Percentiles rank a stretch among this genome's conserved stretches.
Evolutionary conservation across 176 grass and related monocot genomes (phyloP).

Genomic region (Raddia guianensis): DNA sequence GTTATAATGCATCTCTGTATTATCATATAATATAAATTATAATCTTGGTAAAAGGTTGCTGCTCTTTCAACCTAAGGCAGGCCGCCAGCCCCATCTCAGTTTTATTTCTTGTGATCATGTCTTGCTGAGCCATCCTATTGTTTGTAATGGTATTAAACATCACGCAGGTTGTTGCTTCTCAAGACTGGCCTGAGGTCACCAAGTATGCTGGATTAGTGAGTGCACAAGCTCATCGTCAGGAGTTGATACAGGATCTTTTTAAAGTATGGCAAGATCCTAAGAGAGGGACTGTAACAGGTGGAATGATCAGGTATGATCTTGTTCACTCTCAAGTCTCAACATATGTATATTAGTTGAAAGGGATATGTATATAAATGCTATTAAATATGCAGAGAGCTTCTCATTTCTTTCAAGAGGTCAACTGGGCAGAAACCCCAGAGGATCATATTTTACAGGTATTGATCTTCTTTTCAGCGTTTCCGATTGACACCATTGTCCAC

Average conservation of each 20-base stretch:
- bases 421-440: constrained; percentile 71
- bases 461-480: constrained; percentile 18
- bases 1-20: constrained; percentile 12
- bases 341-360: constrained; percentile 9
- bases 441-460: constrained; percentile 80
- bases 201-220: constrained; percentile 70
- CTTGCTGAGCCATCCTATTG: background rate
- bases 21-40: constrained; percentile 12
- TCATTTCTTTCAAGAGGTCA: constrained; percentile 60
- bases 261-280: constrained; percentile 67
- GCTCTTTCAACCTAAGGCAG: background rate
- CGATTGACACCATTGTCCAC: background rate
- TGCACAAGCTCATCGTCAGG: constrained; percentile 67
- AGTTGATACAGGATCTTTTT: constrained; percentile 72
- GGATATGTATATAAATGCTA: background rate
- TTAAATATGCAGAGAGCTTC: constrained; percentile 62
- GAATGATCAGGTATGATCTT: constrained; percentile 63
- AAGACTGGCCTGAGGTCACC: constrained; percentile 78
- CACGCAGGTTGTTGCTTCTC: constrained; percentile 71
- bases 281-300: constrained; percentile 58
- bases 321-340: constrained; percentile 15
- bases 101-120: constrained; percentile 6
- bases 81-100: background rate
- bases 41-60: constrained; percentile 21
- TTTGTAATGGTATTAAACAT: constrained; percentile 8